Evolutionary conservation across 108 stramenopile species (phyloP), one percentile per base, ranked within the genome.

Genomic region (Conticribra guillardii): DNA sequence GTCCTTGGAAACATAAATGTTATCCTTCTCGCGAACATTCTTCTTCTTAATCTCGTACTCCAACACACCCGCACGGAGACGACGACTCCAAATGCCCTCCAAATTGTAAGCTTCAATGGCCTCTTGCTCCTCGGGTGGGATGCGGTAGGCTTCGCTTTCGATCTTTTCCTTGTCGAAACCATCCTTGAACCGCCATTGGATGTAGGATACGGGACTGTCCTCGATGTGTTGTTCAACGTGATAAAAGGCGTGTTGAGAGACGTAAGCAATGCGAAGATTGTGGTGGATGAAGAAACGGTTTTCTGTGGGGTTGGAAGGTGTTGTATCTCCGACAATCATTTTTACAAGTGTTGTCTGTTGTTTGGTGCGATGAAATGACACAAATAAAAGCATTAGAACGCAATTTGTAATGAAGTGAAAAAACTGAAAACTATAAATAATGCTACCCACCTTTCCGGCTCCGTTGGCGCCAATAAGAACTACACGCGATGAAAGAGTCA

Each of bases 161-260:
- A 94, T 79, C 62, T 96, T 94, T 74, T 96, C 96, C 44, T 83
- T 89, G 48, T 96, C 96, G 60, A 77, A 94, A 11, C 87, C 93
- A 72, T 94, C 91, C 84, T 90, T 95, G 85, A 96, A 98, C 58
- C 97, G 90, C 97, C 97, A 98, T 80, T 96, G 94, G 67, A 98
- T 91, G 90, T 98, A 98, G 23, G 93, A 71, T 11, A 82, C 92
- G n/a, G 97, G 97, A 59, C 82, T 81, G 31, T 92, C 80, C 26
- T 96, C 92, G 64, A 96, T 85, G 74, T 98, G 97, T 71, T 92
- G 77, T 79, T 98, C 97, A 16, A 98, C 92, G 84, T 98, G 97
- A 64, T 87, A 87, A 68, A 98, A 96, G 46, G 95, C 89, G 71
- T 98, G 97, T 87, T 98, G 97, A 8, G 96, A 94, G 31, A 98